These are phyloP conservation scores for Athelia psychrophila DNA, from an alignment of 1,284 basidiomycete species.

Conservation along the genomic window DNA sequence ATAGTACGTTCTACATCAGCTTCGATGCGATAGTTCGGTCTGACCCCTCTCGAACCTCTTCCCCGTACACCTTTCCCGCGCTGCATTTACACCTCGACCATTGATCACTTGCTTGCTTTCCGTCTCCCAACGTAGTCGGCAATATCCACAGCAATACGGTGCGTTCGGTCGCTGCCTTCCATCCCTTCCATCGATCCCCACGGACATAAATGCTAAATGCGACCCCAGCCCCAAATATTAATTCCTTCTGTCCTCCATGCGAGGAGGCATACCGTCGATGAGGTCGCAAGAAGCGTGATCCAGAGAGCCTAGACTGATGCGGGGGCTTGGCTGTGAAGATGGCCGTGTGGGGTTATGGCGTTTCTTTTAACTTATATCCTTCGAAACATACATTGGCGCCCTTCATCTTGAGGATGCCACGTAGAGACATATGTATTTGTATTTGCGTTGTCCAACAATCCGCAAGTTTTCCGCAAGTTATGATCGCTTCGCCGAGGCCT, in stretches of 20 bases:
- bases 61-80: constrained; percentile 7
- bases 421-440: too few relatives aligned
- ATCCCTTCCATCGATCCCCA: background rate
- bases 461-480: too few relatives aligned
- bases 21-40: too few relatives aligned
- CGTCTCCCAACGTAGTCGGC: constrained; percentile 24
- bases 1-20: constrained; percentile 41
- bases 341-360: too few relatives aligned
- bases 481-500: too few relatives aligned
- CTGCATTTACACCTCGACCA: background rate
- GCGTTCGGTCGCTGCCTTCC: constrained; percentile 13
- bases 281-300: too few relatives aligned
- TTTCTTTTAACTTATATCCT: too few relatives aligned
- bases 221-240: background rate
- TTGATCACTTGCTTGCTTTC: background rate
- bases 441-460: too few relatives aligned
- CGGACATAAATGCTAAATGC: background rate
- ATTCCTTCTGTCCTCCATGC: background rate
- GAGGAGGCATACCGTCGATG: background rate
- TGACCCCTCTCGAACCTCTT: constrained; percentile 7
- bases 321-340: too few relatives aligned
- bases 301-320: too few relatives aligned
- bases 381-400: too few relatives aligned
- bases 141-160: constrained; percentile 45
- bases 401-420: too few relatives aligned